Evolutionary conservation across 805 yeast species (phyloP).

Genomic region (Myxozyma kluyveri): DNA sequence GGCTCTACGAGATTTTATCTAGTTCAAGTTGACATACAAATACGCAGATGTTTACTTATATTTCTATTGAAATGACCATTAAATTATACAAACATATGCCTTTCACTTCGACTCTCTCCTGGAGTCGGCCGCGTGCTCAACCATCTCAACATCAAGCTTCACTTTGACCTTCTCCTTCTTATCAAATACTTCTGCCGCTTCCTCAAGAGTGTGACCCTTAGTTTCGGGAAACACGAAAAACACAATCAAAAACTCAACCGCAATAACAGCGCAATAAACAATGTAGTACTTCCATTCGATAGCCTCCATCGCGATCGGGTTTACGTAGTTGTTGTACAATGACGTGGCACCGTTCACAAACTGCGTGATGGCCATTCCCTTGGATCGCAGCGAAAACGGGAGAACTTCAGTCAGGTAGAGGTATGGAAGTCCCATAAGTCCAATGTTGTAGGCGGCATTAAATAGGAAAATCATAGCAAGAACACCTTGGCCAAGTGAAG

Average conservation of each 20-base stretch:
- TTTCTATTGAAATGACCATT: too few species aligned
- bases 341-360: slow-evolving; percentile 16
- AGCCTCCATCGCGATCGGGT: slow-evolving; percentile 44
- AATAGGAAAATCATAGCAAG: slow-evolving; percentile 48
- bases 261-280: slow-evolving; percentile 43
- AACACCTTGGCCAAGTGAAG: slow-evolving; percentile 47
- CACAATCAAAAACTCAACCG: slow-evolving; percentile 37
- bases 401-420: slow-evolving; percentile 32
- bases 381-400: slow-evolving; percentile 42
- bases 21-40: too few species aligned
- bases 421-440: slow-evolving; percentile 43
- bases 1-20: too few species aligned
- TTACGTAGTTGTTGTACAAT: slow-evolving; percentile 33
- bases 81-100: too few species aligned
- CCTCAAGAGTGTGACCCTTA: slow-evolving; percentile 46
- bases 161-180: slow-evolving; percentile 25
- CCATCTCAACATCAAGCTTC: not conserved
- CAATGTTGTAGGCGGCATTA: slow-evolving; percentile 44
- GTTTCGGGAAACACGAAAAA: slow-evolving; percentile 45
- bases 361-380: slow-evolving; percentile 41
- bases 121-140: too few species aligned
- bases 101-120: too few species aligned
- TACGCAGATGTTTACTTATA: too few species aligned
- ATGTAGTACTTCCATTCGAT: slow-evolving; percentile 48
- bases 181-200: slow-evolving; percentile 48